These are phyloP conservation scores for Larix kaempferi DNA, from an alignment of 75 land plant genomes.

Conservation along the genomic window DNA sequence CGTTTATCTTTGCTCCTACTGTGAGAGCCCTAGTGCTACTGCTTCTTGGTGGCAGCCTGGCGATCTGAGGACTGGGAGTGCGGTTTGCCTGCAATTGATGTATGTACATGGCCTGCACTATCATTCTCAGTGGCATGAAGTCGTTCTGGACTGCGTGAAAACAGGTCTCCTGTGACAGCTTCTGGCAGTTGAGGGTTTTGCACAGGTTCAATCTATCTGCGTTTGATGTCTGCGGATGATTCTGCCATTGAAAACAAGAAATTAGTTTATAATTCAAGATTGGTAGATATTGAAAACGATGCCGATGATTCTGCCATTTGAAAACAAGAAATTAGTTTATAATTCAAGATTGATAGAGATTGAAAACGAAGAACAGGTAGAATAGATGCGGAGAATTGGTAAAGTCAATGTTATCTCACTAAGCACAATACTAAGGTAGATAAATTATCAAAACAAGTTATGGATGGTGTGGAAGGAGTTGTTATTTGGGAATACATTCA, in stretches of 20 bases:
- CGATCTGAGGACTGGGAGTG: constrained; percentile 11
- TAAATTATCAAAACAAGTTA: too few species aligned
- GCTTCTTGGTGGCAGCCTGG: not conserved
- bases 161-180: constrained; percentile 33
- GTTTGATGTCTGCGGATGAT: constrained; percentile 22
- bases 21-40: not conserved
- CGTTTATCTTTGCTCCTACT: not conserved
- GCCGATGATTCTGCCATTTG: too few species aligned
- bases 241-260: constrained; percentile 10
- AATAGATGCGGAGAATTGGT: too few species aligned
- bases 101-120: constrained; percentile 46
- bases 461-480: too few species aligned
- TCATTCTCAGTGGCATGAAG: constrained; percentile 42
- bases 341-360: too few species aligned
- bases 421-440: too few species aligned
- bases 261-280: too few species aligned
- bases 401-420: too few species aligned
- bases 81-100: constrained; percentile 29
- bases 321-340: too few species aligned
- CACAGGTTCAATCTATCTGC: constrained; percentile 24
- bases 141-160: constrained; percentile 43
- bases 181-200: constrained; percentile 33
- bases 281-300: too few species aligned
- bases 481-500: too few species aligned
- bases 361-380: too few species aligned